phyloP scores from a whole-genome alignment of 805 yeast species.

The Phaffomyces antillensis region DNA sequence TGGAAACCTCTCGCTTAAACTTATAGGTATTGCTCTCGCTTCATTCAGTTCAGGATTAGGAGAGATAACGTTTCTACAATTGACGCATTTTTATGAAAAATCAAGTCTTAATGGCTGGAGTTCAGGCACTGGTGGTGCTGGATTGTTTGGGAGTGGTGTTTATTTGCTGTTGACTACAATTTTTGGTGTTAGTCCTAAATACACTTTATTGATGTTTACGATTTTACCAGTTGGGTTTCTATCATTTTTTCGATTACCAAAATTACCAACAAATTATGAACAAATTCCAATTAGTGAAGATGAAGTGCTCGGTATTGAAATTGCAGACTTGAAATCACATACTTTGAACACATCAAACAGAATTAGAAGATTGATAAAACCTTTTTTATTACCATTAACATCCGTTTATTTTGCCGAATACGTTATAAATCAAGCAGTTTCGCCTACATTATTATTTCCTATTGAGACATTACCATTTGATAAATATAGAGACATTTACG shows the following conservation, averaged over 20 bases:
- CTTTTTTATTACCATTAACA: slow-evolving; percentile 78
- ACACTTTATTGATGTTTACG: slow-evolving; percentile 52
- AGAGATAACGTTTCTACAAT: slow-evolving; percentile 78
- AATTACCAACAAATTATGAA: slow-evolving; percentile 2
- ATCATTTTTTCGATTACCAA: slow-evolving; percentile 25
- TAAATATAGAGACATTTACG: slow-evolving; percentile 78
- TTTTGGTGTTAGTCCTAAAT: slow-evolving; percentile 44
- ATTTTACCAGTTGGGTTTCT: slow-evolving; percentile 48
- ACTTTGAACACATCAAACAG: slow-evolving; percentile 20
- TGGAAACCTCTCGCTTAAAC: slow-evolving; percentile 29
- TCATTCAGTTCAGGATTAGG: slow-evolving; percentile 86
- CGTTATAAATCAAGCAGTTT: slow-evolving; percentile 82
- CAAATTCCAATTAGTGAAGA: background rate
- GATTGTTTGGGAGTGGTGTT: slow-evolving; percentile 70
- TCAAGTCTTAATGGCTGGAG: slow-evolving; percentile 80
- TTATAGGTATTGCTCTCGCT: slow-evolving; percentile 72
- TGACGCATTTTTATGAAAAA: slow-evolving; percentile 68
- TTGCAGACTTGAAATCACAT: slow-evolving; percentile 1
- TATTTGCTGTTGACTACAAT: slow-evolving; percentile 70
- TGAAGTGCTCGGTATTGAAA: background rate
- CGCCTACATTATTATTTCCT: slow-evolving; percentile 83
- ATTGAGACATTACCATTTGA: slow-evolving; percentile 61
- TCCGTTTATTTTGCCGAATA: slow-evolving; percentile 85
- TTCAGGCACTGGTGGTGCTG: slow-evolving; percentile 96
- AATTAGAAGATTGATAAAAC: slow-evolving; percentile 41